Conservation (phyloP, 768 basidiomycete genomes). For the Daedalea quercina region DNA sequence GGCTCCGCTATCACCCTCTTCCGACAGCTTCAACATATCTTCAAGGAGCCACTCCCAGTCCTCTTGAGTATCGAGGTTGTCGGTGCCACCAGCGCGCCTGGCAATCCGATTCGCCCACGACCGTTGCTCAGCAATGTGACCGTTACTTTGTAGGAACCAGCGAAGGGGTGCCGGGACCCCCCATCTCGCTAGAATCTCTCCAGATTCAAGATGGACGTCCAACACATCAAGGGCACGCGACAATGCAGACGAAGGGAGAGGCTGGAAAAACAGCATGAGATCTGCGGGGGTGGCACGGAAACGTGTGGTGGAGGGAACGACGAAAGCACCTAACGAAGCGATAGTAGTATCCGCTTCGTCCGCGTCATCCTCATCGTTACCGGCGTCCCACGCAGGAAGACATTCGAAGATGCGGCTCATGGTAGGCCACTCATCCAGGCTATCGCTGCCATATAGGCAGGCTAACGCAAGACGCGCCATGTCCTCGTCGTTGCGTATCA, state of each 20-base stretch:
- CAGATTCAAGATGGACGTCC: constrained; percentile 91
- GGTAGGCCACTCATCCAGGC: constrained; percentile 63
- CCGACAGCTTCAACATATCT: constrained; percentile 82
- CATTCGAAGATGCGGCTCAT: constrained; percentile 97
- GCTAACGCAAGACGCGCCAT: constrained; percentile 83
- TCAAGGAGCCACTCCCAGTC: constrained; percentile 87
- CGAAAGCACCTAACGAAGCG: constrained; percentile 70
- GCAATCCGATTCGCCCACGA: constrained; percentile 87
- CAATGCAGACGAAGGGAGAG: constrained; percentile 65
- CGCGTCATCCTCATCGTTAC: constrained; percentile 52
- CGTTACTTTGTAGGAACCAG: constrained; percentile 84
- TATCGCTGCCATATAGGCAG: constrained; percentile 78
- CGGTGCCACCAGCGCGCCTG: constrained; percentile 52
- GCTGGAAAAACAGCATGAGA: constrained; percentile 75
- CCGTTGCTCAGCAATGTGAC: constrained; percentile 61
- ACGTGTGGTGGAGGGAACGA: constrained; percentile 63
- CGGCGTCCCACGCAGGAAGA: constrained; percentile 81
- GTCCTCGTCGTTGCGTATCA: constrained; percentile 78
- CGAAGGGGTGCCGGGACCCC: constrained; percentile 71
- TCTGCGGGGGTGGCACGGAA: constrained; percentile 56
- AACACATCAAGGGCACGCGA: constrained; percentile 85
- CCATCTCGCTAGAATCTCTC: constrained; percentile 90
- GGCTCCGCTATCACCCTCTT: constrained; percentile 52
- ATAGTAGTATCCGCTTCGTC: constrained; percentile 83
- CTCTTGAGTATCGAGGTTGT: constrained; percentile 49